Conservation (phyloP, 2,329 filamentous ascomycete species). For the Zymoseptoria tritici region DNA sequence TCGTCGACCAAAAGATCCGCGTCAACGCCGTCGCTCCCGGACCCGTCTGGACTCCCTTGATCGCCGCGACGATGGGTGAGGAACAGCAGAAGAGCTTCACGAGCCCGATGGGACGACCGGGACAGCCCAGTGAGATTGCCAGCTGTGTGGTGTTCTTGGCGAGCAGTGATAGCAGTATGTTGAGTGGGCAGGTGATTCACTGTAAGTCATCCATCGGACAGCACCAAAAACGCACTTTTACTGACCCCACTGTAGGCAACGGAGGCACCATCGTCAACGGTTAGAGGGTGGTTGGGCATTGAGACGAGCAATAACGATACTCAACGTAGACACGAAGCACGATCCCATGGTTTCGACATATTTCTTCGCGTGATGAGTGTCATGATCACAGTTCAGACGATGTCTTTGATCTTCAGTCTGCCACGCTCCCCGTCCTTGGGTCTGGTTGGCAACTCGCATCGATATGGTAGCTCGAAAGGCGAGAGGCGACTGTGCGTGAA, state of each 20-base stretch:
- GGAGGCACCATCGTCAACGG: conserved; percentile 50
- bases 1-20: conserved; percentile 61
- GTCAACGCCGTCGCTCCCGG: conserved; percentile 73
- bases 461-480: too few species aligned
- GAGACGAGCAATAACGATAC: too few species aligned
- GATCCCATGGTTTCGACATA: too few species aligned
- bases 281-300: conserved; percentile 4
- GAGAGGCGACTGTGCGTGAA: too few species aligned
- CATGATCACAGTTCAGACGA: too few species aligned
- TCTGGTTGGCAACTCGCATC: too few species aligned
- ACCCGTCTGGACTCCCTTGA: conserved; percentile 70
- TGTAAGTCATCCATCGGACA: conserved; percentile 22
- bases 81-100: conserved; percentile 65
- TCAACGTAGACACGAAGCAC: too few species aligned
- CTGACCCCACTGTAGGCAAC: conserved; percentile 31
- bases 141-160: conserved; percentile 77
- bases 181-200: conserved; percentile 66
- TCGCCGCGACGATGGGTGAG: conserved; percentile 64
- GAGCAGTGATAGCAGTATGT: conserved; percentile 62
- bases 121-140: conserved; percentile 74
- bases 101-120: conserved; percentile 67
- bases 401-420: too few species aligned
- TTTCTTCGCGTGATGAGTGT: too few species aligned
- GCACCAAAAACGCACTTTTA: too few species aligned
- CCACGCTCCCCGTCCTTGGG: too few species aligned